These are phyloP conservation scores for Epichloe aotearoae DNA, from an alignment of 2,329 filamentous ascomycete species.

Conservation along the genomic window DNA sequence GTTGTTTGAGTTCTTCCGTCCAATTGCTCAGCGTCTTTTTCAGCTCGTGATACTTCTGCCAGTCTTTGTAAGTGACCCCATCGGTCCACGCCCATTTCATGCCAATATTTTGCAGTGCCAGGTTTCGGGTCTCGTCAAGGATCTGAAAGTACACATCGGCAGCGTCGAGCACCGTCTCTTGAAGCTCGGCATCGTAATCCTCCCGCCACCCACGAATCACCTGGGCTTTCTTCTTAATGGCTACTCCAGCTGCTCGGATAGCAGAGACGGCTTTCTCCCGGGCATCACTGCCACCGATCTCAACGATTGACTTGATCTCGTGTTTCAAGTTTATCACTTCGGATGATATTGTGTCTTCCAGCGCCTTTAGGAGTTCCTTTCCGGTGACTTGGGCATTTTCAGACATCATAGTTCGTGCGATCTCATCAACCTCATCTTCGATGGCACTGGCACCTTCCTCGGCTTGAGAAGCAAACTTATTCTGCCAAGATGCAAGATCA, in stretches of 20 bases:
- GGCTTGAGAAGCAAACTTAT: conserved; percentile 73
- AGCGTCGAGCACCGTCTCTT: conserved; percentile 54
- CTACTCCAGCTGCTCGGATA: conserved; percentile 55
- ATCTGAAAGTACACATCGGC: conserved; percentile 73
- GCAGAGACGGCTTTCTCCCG: conserved; percentile 30
- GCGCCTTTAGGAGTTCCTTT: conserved; percentile 49
- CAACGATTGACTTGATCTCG: conserved; percentile 51
- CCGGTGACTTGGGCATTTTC: conserved; percentile 54
- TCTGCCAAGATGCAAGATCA: conserved; percentile 76
- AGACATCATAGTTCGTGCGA: conserved; percentile 40
- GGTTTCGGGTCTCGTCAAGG: conserved; percentile 66
- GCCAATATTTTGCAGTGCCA: conserved; percentile 81
- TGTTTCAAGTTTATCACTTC: conserved; percentile 54
- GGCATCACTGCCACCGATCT: conserved; percentile 25
- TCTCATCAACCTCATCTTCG: conserved; percentile 52
- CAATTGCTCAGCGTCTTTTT: conserved; percentile 74
- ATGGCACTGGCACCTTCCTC: conserved; percentile 69
- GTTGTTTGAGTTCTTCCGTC: conserved; percentile 66
- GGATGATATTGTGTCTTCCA: conserved; percentile 52
- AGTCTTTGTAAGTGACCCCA: conserved; percentile 91
- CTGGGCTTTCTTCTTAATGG: conserved; percentile 66
- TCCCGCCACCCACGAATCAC: conserved; percentile 65
- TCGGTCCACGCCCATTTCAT: conserved; percentile 96
- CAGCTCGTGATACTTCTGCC: conserved; percentile 85
- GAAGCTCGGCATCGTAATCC: conserved; percentile 55